These are phyloP conservation scores for Striga hermonthica DNA, from an alignment of 305 asterid species.

Conservation along the genomic window DNA sequence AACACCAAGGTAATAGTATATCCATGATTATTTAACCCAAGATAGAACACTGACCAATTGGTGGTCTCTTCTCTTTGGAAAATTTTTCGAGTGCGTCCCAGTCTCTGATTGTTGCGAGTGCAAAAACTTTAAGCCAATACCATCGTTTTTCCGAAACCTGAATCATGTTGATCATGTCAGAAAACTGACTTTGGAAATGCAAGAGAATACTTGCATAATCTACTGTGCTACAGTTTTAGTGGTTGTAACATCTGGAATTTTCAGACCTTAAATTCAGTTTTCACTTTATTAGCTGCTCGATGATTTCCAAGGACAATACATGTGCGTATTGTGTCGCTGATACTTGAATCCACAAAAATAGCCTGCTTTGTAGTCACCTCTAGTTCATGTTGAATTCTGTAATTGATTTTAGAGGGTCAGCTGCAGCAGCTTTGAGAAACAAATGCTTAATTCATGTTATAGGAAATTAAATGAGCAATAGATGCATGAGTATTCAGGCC, in stretches of 20 bases:
- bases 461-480: not conserved
- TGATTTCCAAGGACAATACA: constrained; percentile 91
- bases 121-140: constrained; percentile 97
- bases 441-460: constrained; percentile 13
- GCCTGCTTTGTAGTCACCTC: constrained; percentile 88
- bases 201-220: constrained; percentile 20
- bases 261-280: constrained; percentile 82
- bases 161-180: constrained; percentile 34
- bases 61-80: constrained; percentile 86
- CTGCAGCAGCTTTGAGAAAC: constrained; percentile 19
- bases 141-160: constrained; percentile 95
- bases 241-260: constrained; percentile 22
- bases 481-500: not conserved
- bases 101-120: constrained; percentile 85
- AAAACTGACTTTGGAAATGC: constrained; percentile 16
- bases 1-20: constrained; percentile 17
- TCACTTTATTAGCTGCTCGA: constrained; percentile 77
- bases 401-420: constrained; percentile 30
- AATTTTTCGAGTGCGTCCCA: constrained; percentile 91
- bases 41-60: constrained; percentile 57
- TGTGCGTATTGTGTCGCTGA: constrained; percentile 94
- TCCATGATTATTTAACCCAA: constrained; percentile 17
- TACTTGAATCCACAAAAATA: constrained; percentile 90
- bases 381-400: constrained; percentile 83
- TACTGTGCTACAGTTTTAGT: constrained; percentile 20